Evolutionary conservation across 169 alveolate genomes (phyloP), one percentile per base, ranked within the genome.

Genomic region (Theileria orientalis): DNA sequence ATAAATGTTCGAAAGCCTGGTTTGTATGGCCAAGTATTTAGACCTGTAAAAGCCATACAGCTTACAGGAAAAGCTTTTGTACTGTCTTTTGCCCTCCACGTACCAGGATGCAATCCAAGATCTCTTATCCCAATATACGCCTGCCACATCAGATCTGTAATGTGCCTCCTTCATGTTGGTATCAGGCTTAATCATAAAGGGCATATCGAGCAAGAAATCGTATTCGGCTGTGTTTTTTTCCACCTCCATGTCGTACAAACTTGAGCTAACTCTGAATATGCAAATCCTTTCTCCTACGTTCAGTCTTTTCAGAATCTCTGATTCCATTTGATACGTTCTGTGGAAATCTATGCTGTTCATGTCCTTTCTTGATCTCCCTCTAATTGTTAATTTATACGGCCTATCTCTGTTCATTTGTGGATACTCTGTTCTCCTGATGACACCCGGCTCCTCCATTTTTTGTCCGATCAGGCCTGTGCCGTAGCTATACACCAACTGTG

Each of bases 81-180:
- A 91, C 72, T 76, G 84, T 14, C 95, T 69, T 47, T 73, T 79
- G 0, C 94, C 94, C 46, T 84, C 83, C 16, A 82, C 89, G 63
- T 91, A 91, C 95, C 95, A 91, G 3, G 95, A 91, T 7, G 95
- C 95, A 42, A 91, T 91, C 95, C 95, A 91, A 32, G 94, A 87
- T 37, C 94, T 80, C 64, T 90, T 91, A 83, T 90, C 94, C 95
- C 95, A 91, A 72, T 91, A 91, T 0, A 91, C 95, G 0, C 95
- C 95, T 3, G 95, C 92, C 30, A 88, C 84, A 42, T 79, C 90
- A 69, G 90, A 85, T 52, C 52, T 77, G 74, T 42, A 69, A 16
- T 77, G 82, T 51, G 51, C 79, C 6, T 7, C 69, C 7, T 76
- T 76, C 46, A 51, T 35, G 62, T 74, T 83, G 14, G 90, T 77